A percentile compares a stretch with the other conserved stretches of the same genome.
Conservation (phyloP, 768 basidiomycete genomes). For the Butyriboletus loyo region DNA sequence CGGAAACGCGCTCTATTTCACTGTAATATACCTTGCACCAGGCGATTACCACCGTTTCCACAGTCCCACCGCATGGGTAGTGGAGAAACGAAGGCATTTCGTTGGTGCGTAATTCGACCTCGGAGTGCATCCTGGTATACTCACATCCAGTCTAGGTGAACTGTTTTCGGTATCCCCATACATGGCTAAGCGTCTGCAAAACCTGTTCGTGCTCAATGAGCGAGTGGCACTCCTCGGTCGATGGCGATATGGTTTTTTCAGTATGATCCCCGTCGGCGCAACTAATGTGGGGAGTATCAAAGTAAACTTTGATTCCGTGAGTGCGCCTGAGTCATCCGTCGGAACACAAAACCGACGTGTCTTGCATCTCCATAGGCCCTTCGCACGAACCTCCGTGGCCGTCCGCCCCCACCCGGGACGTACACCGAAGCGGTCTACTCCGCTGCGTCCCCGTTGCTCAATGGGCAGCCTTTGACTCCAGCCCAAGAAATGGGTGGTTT, state of each 20-base stretch:
- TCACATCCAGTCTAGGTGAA: constrained; percentile 53
- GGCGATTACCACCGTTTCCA: constrained; percentile 99
- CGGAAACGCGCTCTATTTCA: constrained; percentile 85
- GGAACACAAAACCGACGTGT: background rate
- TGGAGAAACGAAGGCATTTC: constrained; percentile 93
- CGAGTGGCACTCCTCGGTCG: constrained; percentile 91
- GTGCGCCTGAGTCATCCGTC: constrained; percentile 1
- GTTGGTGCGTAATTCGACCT: constrained; percentile 53
- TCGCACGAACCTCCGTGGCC: constrained; percentile 82
- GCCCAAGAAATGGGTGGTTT: constrained; percentile 99
- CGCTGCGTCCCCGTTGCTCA: constrained; percentile 74
- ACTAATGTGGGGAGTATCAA: constrained; percentile 97
- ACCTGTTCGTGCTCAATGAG: constrained; percentile 97
- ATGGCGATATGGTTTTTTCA: constrained; percentile 95
- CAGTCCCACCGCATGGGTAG: constrained; percentile 94
- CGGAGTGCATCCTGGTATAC: background rate
- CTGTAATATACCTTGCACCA: constrained; percentile 96
- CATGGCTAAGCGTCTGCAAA: constrained; percentile 87
- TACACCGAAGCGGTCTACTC: constrained; percentile 92
- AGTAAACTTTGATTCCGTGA: constrained; percentile 88
- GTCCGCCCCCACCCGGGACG: constrained; percentile 73
- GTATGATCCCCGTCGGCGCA: constrained; percentile 97
- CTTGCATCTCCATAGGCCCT: constrained; percentile 50
- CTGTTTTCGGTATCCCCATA: constrained; percentile 95
- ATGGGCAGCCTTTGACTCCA: constrained; percentile 81